Base-by-base conservation (phyloP, 495 filamentous ascomycete species). In the Penicillium flavigenum region DNA sequence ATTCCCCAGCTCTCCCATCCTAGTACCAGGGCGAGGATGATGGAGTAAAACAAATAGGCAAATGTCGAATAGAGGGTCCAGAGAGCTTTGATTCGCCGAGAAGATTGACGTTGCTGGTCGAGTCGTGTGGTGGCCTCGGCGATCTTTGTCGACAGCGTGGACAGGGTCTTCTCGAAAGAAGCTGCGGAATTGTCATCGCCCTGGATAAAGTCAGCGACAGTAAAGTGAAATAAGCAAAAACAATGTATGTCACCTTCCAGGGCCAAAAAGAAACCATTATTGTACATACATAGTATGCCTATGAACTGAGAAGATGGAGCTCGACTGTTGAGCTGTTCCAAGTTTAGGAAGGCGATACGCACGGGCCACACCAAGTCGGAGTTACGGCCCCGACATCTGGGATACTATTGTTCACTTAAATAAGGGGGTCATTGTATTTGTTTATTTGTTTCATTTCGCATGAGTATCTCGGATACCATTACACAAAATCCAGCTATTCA, bases 51-150 rank as follows among this genome's bases (percentile, higher is more conserved):
- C 2, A 96, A 87, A 69, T 96, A 98, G 16, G 87, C 91, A 65
- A 98, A 91, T 31, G 83, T 84, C 22, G 91, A 83, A 67, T 98
- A 98, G 29, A 98, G 83, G 0, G 90, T 94, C 84, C 87, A 92
- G 38, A 96, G 80, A 32, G 88, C 89, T 66, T 89, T 96, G 64
- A 89, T 82, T 48, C 92, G 87, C 38, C 94, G 84, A 14, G 87
- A 79, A 36, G 81, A 81, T 65, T 87, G 81, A 19, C 90, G 88
- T 44, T 88, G 77, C 41, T 75, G 71, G 55, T 95, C 88, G 47
- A 96, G 86, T 47, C 81, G 86, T 32, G 85, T 69, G 59, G 85
- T 87, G 31, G 86, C 81, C 46, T 83, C 77, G 16, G 86, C 78
- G 66, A 98, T 96, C 76, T 93, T 96, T 27, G 76, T 77, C 14